Evolutionary conservation across 2,329 filamentous ascomycete species (phyloP).

Genomic region (Aspergillus carbonarius): DNA sequence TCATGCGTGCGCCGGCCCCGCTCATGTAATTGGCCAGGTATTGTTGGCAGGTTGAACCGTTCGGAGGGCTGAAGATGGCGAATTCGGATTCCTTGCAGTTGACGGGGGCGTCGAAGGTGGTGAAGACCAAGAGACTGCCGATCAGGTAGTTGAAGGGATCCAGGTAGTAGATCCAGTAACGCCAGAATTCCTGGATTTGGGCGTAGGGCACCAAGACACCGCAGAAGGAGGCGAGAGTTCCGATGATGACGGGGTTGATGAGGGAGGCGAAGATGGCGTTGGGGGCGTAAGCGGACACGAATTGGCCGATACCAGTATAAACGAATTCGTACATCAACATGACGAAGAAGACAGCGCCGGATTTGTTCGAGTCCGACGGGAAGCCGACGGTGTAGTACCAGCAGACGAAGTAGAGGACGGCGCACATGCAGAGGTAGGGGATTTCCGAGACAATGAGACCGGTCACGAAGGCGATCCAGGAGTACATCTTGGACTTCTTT

Average conservation of each 20-base stretch:
- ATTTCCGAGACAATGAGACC: slow-evolving; percentile 69
- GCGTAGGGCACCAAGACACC: slow-evolving; percentile 31
- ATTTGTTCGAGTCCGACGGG: slow-evolving; percentile 32
- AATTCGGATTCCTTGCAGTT: slow-evolving; percentile 26
- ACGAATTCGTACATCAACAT: slow-evolving; percentile 71
- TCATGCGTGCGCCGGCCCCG: slow-evolving; percentile 47
- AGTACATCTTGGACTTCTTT: slow-evolving; percentile 69
- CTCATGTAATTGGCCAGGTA: slow-evolving; percentile 57
- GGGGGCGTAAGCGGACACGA: slow-evolving; percentile 73
- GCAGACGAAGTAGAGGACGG: slow-evolving; percentile 65
- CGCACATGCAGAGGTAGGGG: slow-evolving; percentile 63
- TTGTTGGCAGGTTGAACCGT: slow-evolving; percentile 53
- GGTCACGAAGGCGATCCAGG: slow-evolving; percentile 70
- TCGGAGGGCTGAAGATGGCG: slow-evolving; percentile 33
- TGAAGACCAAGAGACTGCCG: slow-evolving; percentile 29
- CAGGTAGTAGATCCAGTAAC: slow-evolving; percentile 34
- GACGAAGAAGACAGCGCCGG: slow-evolving; percentile 63
- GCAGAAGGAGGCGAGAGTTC: slow-evolving; percentile 32
- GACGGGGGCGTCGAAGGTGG: slow-evolving; percentile 24
- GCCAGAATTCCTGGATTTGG: slow-evolving; percentile 33
- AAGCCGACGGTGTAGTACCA: slow-evolving; percentile 72
- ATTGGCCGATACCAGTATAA: slow-evolving; percentile 70
- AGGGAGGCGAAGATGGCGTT: slow-evolving; percentile 68
- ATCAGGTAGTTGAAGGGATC: slow-evolving; percentile 35
- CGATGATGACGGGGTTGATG: slow-evolving; percentile 71